phyloP scores from a whole-genome alignment of 768 basidiomycete genomes.

The Cubamyces lactineus region DNA sequence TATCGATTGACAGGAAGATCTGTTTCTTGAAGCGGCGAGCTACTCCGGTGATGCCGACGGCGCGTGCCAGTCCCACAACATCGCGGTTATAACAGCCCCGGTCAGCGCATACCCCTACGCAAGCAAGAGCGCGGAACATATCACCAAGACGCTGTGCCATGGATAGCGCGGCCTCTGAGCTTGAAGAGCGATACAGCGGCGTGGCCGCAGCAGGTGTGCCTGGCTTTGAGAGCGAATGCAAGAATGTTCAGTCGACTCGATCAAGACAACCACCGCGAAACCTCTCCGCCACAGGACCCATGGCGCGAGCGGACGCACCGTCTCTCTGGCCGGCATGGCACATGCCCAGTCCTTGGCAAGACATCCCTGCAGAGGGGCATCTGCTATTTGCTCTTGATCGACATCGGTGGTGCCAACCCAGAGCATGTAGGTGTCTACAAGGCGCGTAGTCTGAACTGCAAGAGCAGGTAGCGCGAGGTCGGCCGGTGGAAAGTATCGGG shows the following conservation, averaged over 20 bases:
- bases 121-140: slow-evolving; percentile 26
- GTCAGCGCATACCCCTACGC: slow-evolving; percentile 23
- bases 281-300: slow-evolving; percentile 3
- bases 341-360: slow-evolving; percentile 81
- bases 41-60: slow-evolving; percentile 34
- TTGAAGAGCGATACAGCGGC: slow-evolving; percentile 62
- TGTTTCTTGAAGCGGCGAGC: slow-evolving; percentile 66
- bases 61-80: slow-evolving; percentile 9
- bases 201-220: slow-evolving; percentile 53
- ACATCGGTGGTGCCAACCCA: slow-evolving; percentile 73
- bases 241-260: slow-evolving; percentile 17
- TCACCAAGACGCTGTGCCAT: slow-evolving; percentile 85
- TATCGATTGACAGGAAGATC: slow-evolving; percentile 75
- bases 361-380: slow-evolving; percentile 55
- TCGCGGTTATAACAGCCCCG: slow-evolving; percentile 14
- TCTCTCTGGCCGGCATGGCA: slow-evolving; percentile 64
- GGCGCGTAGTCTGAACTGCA: slow-evolving; percentile 64
- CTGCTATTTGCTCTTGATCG: slow-evolving; percentile 44
- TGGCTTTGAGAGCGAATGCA: slow-evolving; percentile 9
- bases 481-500: slow-evolving; percentile 51
- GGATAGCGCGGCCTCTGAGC: slow-evolving; percentile 63
- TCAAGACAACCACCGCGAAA: slow-evolving; percentile 10
- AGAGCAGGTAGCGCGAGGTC: slow-evolving; percentile 59
- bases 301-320: slow-evolving; percentile 1
- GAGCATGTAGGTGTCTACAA: slow-evolving; percentile 80